These are phyloP conservation scores for Xenoacremonium recifei DNA, from an alignment of 2,329 filamentous ascomycete genomes.

Conservation along the genomic window DNA sequence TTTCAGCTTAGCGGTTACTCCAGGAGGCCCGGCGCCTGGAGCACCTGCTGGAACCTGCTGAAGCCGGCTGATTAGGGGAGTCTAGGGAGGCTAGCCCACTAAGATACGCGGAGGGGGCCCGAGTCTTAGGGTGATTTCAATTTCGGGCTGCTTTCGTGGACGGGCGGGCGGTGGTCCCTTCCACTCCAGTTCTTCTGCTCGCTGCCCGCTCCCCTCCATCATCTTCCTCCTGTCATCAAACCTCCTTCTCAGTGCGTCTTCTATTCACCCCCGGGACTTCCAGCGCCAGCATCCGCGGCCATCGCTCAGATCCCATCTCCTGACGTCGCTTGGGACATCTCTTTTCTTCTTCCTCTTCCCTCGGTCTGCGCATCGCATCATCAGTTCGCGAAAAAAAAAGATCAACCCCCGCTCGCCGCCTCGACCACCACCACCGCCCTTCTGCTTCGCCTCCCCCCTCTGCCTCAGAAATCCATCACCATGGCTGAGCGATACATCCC, in stretches of 20 bases:
- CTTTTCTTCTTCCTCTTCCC: constrained; percentile 7
- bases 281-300: no score
- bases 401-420: constrained; percentile 29
- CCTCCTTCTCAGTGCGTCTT: constrained; percentile 19
- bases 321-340: constrained; percentile 16
- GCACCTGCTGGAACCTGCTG: neutral
- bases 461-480: constrained; percentile 41
- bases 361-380: constrained; percentile 19
- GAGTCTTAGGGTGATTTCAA: no score
- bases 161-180: no score
- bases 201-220: constrained; percentile 3
- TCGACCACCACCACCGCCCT: neutral
- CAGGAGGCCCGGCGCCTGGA: no score
- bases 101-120: no score
- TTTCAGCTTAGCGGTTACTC: no score
- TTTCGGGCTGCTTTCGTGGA: no score
- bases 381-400: no score
- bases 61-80: neutral
- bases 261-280: constrained; percentile 13
- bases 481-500: constrained; percentile 99
- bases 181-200: no score
- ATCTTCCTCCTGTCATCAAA: constrained; percentile 10
- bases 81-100: neutral
- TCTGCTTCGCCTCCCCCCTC: constrained; percentile 9
- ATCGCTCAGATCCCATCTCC: no score